A percentile compares a stretch with the other conserved stretches of the same genome.
phyloP scores from a whole-genome alignment of 208 protist genomes.

The Acanthamoeba comandoni region DNA sequence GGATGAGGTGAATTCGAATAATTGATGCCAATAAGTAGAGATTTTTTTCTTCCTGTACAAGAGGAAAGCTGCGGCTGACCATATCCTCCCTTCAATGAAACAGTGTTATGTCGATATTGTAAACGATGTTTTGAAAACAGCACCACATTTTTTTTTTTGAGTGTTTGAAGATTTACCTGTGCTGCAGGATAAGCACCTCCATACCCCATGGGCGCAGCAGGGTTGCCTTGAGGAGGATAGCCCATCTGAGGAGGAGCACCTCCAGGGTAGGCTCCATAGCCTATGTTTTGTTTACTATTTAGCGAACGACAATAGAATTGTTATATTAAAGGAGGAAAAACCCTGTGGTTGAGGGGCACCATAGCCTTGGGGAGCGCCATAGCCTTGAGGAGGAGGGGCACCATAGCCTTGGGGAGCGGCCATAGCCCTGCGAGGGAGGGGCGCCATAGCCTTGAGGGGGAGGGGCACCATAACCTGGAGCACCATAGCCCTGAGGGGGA shows the following conservation, averaged over 20 bases:
- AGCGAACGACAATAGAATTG: no score
- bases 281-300: no score
- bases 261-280: no score
- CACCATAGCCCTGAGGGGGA: conserved; percentile 12
- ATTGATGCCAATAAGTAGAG: conserved; percentile 77
- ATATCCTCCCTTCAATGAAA: conserved; percentile 39
- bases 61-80: conserved; percentile 25
- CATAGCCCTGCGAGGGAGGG: conserved; percentile 14
- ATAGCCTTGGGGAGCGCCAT: neutral
- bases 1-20: neutral
- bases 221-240: conserved; percentile 17
- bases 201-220: conserved; percentile 15
- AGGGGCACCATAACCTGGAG: conserved; percentile 22
- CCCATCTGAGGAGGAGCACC: conserved; percentile 48
- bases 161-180: no score
- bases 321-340: no score
- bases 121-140: no score
- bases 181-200: no score
- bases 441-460: conserved; percentile 14
- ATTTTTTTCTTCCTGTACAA: conserved; percentile 71
- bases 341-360: neutral
- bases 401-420: conserved; percentile 25
- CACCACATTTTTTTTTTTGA: no score
- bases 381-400: conserved; percentile 32
- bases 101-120: no score